phyloP scores from a whole-genome alignment of 495 filamentous ascomycete species.

The Aspergillus carlsbadensis region DNA sequence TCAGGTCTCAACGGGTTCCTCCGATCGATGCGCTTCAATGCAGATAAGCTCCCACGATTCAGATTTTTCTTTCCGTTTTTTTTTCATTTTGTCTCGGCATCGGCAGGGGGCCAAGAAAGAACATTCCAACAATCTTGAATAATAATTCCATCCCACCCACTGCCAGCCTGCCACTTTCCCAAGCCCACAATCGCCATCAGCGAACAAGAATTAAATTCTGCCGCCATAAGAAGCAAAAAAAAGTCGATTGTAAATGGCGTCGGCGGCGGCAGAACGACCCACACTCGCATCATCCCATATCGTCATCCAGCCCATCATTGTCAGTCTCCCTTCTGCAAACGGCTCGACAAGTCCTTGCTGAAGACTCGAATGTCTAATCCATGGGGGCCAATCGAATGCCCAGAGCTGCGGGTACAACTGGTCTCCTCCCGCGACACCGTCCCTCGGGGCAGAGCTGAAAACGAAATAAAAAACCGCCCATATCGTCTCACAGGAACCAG shows the following conservation, averaged over 20 bases:
- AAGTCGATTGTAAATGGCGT: not conserved
- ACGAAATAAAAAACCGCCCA: not conserved
- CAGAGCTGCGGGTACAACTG: no score
- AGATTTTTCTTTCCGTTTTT: not conserved
- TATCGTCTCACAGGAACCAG: not conserved
- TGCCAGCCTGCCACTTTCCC: no score
- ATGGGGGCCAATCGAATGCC: no score
- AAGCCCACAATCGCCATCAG: not conserved
- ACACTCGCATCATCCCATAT: constrained; percentile 1
- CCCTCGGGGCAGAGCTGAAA: no score
- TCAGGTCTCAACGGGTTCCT: constrained; percentile 3
- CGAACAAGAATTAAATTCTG: constrained; percentile 4
- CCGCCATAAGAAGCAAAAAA: constrained; percentile 7
- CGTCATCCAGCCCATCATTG: not conserved
- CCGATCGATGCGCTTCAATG: constrained; percentile 8
- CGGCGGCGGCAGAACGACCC: not conserved
- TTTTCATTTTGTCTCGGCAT: not conserved
- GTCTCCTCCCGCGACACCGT: no score
- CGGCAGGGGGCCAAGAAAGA: constrained; percentile 3
- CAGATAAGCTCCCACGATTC: not conserved
- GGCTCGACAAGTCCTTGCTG: not conserved
- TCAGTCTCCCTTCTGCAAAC: not conserved
- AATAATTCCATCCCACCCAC: not conserved
- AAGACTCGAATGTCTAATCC: no score
- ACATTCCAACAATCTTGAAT: not conserved